Evolutionary conservation across 768 basidiomycete genomes (phyloP), one percentile per base, ranked within the genome.

Genomic region (Trametes meyenii): DNA sequence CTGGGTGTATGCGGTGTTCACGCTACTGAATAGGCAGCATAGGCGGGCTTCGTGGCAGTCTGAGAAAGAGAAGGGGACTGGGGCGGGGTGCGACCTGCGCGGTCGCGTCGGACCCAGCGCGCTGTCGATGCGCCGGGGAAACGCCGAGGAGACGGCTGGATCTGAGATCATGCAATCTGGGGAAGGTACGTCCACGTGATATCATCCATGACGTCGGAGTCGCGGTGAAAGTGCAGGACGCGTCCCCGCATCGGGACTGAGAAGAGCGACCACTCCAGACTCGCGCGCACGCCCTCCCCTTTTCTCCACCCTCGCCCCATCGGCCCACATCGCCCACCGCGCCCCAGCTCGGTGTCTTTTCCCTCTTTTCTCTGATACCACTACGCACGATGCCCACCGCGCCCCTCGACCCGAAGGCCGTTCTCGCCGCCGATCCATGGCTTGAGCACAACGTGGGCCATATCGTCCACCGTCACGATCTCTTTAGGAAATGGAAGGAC

Each of bases 401-500:
- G 11, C 65, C 65, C 3, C 78, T 91, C 62, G 81, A 87, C 63
- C 76, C 82, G 5, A 77, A 86, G 70, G 73, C 77, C 45, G 79
- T 92, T 44, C 78, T 89, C 62, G 75, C 83, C 51, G 77, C 85
- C 66, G 92, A 94, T 73, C 79, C 81, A 17, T 93, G 86, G 73
- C 85, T 94, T n/a, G 82, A 85, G 68, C 85, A 84, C n/a, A 83
- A 89, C 69, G 77, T 89, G 54, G 81, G 86, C 29, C 81, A 83
- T 45, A 91, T 94, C 72, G 76, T 84, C 60, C 81, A 83, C 66
- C 81, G 92, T 62, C 80, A 93, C 73, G 84, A 86, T 55, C 71
- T 74, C 35, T 93, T 86, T 77, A 81, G 83, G 59, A 80, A 83
- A 67, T 92, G 90, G 90, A 92, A 89, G 69, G 82, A 88, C 67